Conservation (phyloP, 2,329 filamentous ascomycete genomes). For the Neopestalotiopsis sp. region DNA sequence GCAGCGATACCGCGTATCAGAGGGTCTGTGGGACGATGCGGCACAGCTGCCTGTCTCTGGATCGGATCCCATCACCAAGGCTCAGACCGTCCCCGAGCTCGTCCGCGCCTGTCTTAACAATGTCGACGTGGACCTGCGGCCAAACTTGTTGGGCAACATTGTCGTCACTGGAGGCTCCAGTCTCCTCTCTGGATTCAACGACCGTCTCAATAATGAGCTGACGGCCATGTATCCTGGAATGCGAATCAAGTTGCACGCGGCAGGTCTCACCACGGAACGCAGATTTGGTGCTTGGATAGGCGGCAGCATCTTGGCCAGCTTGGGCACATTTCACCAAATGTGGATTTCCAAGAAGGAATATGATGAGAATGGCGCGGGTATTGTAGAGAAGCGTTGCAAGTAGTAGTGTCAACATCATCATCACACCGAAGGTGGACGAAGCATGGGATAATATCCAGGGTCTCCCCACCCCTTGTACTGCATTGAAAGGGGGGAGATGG, state of each 20-base stretch:
- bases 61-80: slow-evolving; percentile 61
- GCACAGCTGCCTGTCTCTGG: slow-evolving; percentile 66
- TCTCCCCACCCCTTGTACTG: not conserved
- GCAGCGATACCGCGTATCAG: slow-evolving; percentile 84
- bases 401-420: slow-evolving; percentile 44
- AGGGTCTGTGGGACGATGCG: slow-evolving; percentile 89
- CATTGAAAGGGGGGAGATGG: not conserved
- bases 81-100: slow-evolving; percentile 83
- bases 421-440: not conserved
- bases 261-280: slow-evolving; percentile 84
- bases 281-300: slow-evolving; percentile 96
- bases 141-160: slow-evolving; percentile 84
- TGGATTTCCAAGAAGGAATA: slow-evolving; percentile 99
- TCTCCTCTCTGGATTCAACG: slow-evolving; percentile 89
- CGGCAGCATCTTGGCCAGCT: slow-evolving; percentile 90
- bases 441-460: not conserved
- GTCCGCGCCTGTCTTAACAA: slow-evolving; percentile 78
- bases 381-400: slow-evolving; percentile 97
- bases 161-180: slow-evolving; percentile 91
- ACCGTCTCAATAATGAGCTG: slow-evolving; percentile 86
- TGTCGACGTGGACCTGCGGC: slow-evolving; percentile 88
- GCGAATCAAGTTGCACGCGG: slow-evolving; percentile 86
- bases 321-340: slow-evolving; percentile 99
- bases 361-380: slow-evolving; percentile 87
- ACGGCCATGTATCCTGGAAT: slow-evolving; percentile 81